Evolutionary conservation across 352 stramenopile species (phyloP).

Genomic region (Pythium grandisporangium): DNA sequence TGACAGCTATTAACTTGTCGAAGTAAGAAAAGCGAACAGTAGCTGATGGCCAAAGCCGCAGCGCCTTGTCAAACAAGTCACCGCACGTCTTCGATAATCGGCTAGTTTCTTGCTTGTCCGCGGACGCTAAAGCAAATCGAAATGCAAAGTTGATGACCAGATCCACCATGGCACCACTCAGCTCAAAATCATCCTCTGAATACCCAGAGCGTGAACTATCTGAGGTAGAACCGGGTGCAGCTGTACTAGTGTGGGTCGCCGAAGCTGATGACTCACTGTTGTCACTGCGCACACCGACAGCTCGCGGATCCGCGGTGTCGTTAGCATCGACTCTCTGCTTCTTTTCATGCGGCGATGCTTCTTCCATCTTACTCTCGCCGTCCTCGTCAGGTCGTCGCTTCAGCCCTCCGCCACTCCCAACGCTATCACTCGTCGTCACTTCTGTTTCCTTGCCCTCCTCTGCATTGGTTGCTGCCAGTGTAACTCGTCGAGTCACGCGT

Average conservation of each 20-base stretch:
- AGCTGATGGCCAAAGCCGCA: conserved; percentile 78
- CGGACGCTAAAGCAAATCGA: conserved; percentile 79
- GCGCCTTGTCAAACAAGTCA: conserved; percentile 80
- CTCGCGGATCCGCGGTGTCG: neutral
- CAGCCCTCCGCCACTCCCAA: no score
- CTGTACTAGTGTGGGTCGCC: neutral
- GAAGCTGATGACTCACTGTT: neutral
- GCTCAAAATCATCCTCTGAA: conserved; percentile 81
- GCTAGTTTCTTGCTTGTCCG: conserved; percentile 85
- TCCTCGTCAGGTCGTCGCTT: neutral
- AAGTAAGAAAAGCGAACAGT: conserved; percentile 88
- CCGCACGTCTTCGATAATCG: conserved; percentile 83
- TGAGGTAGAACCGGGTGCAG: neutral
- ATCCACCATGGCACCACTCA: conserved; percentile 84
- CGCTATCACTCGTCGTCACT: neutral
- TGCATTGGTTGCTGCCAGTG: no score
- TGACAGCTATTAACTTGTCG: conserved; percentile 87
- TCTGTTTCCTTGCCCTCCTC: neutral
- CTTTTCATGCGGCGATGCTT: conserved; percentile 3
- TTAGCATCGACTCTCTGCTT: conserved; percentile 1
- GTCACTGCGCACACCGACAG: conserved; percentile 2
- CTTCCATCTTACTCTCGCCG: neutral
- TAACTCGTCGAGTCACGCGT: no score
- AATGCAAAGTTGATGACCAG: conserved; percentile 91
- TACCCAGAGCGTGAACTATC: conserved; percentile 10